phyloP scores from a whole-genome alignment of 495 filamentous ascomycete species.

The Neurospora sp. region DNA sequence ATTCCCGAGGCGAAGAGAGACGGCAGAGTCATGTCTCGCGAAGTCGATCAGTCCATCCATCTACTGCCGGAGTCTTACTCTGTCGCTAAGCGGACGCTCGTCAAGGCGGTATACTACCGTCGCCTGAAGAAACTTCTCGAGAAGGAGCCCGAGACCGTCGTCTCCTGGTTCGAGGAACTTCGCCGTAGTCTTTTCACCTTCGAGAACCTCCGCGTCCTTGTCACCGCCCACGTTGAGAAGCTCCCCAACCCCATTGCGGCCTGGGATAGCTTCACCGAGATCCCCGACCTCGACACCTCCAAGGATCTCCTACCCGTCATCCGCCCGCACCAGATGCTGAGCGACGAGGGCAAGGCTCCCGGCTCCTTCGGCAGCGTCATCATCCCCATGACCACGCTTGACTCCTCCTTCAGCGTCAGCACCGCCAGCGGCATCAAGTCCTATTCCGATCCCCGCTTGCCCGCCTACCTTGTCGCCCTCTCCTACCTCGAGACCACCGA shows the following conservation, averaged over 20 bases:
- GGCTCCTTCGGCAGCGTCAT: conserved; percentile 64
- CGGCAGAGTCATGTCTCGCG: conserved; percentile 63
- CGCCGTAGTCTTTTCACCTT: conserved; percentile 63
- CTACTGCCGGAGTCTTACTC: conserved; percentile 60
- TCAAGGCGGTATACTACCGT: conserved; percentile 82
- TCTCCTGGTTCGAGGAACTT: conserved; percentile 67
- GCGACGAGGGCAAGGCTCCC: conserved; percentile 56
- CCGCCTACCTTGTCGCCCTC: conserved; percentile 74
- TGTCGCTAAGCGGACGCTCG: conserved; percentile 70
- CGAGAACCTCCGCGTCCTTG: conserved; percentile 72
- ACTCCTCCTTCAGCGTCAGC: conserved; percentile 80
- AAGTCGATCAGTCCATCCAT: conserved; percentile 76
- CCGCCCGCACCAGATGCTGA: conserved; percentile 49
- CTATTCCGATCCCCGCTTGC: conserved; percentile 65
- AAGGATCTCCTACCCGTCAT: conserved; percentile 35
- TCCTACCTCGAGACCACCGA: conserved; percentile 89
- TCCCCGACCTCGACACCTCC: conserved; percentile 31
- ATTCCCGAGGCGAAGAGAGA: conserved; percentile 88
- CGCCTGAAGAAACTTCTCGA: conserved; percentile 68
- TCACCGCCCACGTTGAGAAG: conserved; percentile 72
- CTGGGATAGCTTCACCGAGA: conserved; percentile 56
- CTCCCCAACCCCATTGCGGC: conserved; percentile 69
- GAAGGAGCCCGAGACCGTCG: conserved; percentile 57
- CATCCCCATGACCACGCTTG: conserved; percentile 83
- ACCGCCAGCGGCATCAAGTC: conserved; percentile 63